phyloP scores from a whole-genome alignment of 2,329 filamentous ascomycete species.

The Hymenoscyphus occultus region DNA sequence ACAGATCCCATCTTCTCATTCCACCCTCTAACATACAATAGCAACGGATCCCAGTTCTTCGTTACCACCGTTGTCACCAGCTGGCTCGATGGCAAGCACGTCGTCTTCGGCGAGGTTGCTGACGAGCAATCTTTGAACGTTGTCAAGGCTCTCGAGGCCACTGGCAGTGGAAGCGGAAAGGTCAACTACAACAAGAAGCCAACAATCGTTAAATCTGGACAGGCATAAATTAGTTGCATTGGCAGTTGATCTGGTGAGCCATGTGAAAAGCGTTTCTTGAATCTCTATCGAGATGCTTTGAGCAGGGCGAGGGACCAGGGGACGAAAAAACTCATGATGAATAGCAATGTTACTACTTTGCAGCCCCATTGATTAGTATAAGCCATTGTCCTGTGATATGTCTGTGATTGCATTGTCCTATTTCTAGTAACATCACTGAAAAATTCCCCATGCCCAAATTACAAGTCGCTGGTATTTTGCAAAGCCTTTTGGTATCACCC shows the following conservation, averaged over 20 bases:
- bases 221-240: constrained; percentile 40
- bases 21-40: constrained; percentile 60
- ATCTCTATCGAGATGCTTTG: constrained; percentile 16
- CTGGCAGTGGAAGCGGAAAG: constrained; percentile 52
- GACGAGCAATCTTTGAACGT: constrained; percentile 43
- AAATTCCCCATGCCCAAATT: constrained; percentile 11
- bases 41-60: constrained; percentile 98
- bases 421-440: background rate
- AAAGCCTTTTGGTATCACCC: constrained; percentile 8
- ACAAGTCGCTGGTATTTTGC: constrained; percentile 31
- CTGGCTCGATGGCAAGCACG: constrained; percentile 81
- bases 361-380: background rate
- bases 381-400: background rate
- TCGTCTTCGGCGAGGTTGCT: constrained; percentile 77
- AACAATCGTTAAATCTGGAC: constrained; percentile 55
- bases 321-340: constrained; percentile 28
- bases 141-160: constrained; percentile 61
- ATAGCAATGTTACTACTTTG: constrained; percentile 16
- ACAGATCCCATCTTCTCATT: constrained; percentile 55
- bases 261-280: constrained; percentile 11
- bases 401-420: background rate
- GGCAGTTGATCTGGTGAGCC: constrained; percentile 16
- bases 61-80: constrained; percentile 88
- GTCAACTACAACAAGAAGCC: constrained; percentile 56
- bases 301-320: constrained; percentile 18